phyloP scores from a whole-genome alignment of 2,329 filamentous ascomycete species.

The Curvularia verruculosa region DNA sequence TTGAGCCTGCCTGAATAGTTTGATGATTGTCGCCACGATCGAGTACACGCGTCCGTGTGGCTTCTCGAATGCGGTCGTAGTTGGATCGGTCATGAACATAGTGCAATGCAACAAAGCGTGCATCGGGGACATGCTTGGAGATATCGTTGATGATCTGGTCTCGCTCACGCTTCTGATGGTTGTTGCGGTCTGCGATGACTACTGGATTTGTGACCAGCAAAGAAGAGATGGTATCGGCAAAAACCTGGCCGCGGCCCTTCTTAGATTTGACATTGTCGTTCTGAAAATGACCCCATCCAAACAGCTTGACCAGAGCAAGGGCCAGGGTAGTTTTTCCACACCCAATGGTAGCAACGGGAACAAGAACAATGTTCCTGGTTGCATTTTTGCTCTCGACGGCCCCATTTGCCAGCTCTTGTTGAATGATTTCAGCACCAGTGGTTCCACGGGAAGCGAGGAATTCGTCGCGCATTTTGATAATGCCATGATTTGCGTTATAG shows the following conservation, averaged over 20 bases:
- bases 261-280: constrained; percentile 93
- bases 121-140: constrained; percentile 63
- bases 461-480: constrained; percentile 86
- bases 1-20: constrained; percentile 86
- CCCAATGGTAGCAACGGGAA: constrained; percentile 89
- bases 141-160: constrained; percentile 86
- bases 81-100: constrained; percentile 77
- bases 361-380: constrained; percentile 74
- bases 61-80: constrained; percentile 72
- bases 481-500: constrained; percentile 90
- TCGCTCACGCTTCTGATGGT: constrained; percentile 85
- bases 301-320: constrained; percentile 78
- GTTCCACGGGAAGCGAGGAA: constrained; percentile 84
- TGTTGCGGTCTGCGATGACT: constrained; percentile 93
- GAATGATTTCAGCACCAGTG: constrained; percentile 87
- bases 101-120: constrained; percentile 82
- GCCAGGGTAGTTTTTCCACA: constrained; percentile 97
- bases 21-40: constrained; percentile 94
- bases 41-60: constrained; percentile 80
- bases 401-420: constrained; percentile 67
- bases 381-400: constrained; percentile 61
- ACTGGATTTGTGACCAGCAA: constrained; percentile 69
- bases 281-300: constrained; percentile 90
- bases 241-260: constrained; percentile 74
- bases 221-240: constrained; percentile 73